Percentiles rank a stretch among this genome's conserved stretches.
Conservation (phyloP, 2,329 filamentous ascomycete species). For the Aureobasidium sp. region DNA sequence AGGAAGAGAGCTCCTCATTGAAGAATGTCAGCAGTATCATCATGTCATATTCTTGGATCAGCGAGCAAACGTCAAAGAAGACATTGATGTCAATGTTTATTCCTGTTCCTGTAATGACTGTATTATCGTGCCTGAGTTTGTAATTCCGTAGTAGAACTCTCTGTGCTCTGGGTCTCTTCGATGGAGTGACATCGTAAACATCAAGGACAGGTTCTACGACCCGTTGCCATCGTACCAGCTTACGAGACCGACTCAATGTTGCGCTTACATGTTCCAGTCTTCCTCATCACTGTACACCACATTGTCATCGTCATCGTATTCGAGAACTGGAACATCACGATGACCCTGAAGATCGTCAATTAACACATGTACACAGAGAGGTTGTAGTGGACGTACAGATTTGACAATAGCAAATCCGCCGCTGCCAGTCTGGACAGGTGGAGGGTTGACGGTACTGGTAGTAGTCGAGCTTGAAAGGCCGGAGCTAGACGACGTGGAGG, state of each 20-base stretch:
- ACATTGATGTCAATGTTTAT: not conserved
- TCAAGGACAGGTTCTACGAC: not conserved
- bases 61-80: not conserved
- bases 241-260: not conserved
- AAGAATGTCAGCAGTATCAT: too few relatives aligned
- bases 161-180: not conserved
- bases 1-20: too few relatives aligned
- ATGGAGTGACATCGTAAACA: too few relatives aligned
- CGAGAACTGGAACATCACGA: not conserved
- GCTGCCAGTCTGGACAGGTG: not conserved
- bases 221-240: not conserved
- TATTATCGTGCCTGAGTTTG: not conserved
- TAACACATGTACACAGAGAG: too few relatives aligned
- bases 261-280: not conserved
- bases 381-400: not conserved
- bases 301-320: not conserved
- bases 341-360: not conserved
- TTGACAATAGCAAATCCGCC: not conserved
- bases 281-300: not conserved
- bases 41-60: not conserved
- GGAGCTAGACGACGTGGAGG: not conserved
- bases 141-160: not conserved
- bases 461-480: not conserved
- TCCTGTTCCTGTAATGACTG: not conserved
- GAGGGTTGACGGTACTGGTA: not conserved